Evolutionary conservation across 1,139 yeast species (phyloP), one percentile per base, ranked within the genome.

Genomic region (Yamadazyma diddensiae): DNA sequence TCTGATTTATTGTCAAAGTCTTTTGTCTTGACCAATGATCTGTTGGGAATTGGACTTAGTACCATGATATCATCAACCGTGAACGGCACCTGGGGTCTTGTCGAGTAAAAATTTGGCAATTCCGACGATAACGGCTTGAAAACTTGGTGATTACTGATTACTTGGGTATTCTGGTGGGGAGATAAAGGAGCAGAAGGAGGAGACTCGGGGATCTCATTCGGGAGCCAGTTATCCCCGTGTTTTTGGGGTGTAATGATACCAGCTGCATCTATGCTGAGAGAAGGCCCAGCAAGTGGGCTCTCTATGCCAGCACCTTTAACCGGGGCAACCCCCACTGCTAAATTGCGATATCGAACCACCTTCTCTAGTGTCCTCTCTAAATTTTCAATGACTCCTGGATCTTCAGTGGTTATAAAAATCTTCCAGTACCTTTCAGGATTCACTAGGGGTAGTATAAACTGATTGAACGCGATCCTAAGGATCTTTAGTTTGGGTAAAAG

Each of bases 361-460:
- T 50, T 47, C 20, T 56, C 57, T 28, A 78, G 58, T 1, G 66
- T 56, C 1, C 29, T 33, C 41, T 69, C 78, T 37, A 77, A 53
- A 6, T 46, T 43, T 10, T 48, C 47, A 9, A 76, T 49, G 1
- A 57, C 56, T 5, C 47, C 38, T 0, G 42, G 39, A 33, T 70
- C 69, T 3, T 53, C 59, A 0, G 74, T 52, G 30, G 63, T 64
- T 4, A 82, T 51, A 21, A 66, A 66, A 2, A 82, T 70, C 37
- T 77, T 70, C 90, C 90, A 82, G 53, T 78, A 82, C 43, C 88
- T 59, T 37, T 79, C 82, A 0, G 90, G 90, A 42, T 80, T 80
- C 7, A 77, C 76, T 42, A 82, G 64, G 1, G 88, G 85, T 20
- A 83, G 50, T 2, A 82, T 65, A 46, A 79, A 81, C 39, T 77